Evolutionary conservation across 495 filamentous ascomycete genomes (phyloP), one percentile per base, ranked within the genome.

Genomic region (Bryoglossum gracile): DNA sequence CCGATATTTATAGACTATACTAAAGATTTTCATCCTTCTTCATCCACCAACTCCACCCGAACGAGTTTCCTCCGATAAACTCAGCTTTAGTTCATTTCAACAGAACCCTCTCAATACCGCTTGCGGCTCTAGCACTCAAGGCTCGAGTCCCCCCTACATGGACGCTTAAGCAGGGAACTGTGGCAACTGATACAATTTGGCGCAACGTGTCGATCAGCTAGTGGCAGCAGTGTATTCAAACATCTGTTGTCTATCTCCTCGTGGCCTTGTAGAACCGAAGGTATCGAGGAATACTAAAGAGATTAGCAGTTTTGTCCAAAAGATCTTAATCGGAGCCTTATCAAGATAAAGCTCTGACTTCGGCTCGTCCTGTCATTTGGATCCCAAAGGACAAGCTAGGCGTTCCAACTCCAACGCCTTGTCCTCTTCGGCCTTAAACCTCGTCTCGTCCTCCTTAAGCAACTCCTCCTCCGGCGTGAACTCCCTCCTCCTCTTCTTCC

Each of bases 81-180:
- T 89, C 85, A 3, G 83, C 84, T 14, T 87, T 89, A 56, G 79
- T 89, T 48, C 83, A 87, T 51, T 89, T 89, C 69, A 89, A 89
- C 51, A 77, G 86, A 49, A 83, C 87, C 60, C 80, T 87, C 10
- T 82, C 83, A 28, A 83, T 82, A 81, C 13, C 68, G 77, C 21
- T 79, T 89, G 23, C 83, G 86, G 58, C 82, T 87, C 25, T 81
- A n/a, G 53, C 35, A 22, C 37, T 48, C 19, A 49, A 53, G 34
- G 39, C 50, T 1, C 26, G 34, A 18, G 14, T 53, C 28, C 49
- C 54, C 22, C 44, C 54, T 37, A 38, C 48, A 13, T 57, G 44
- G 54, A 53, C 43, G 8, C 43, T 57, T 13, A 53, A 46, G 30
- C 33, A 53, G 21, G 28, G 28, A 1, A 48, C 54, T 8, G 41